These are phyloP conservation scores for Trametes punicea DNA, from an alignment of 768 basidiomycete species.

Conservation along the genomic window DNA sequence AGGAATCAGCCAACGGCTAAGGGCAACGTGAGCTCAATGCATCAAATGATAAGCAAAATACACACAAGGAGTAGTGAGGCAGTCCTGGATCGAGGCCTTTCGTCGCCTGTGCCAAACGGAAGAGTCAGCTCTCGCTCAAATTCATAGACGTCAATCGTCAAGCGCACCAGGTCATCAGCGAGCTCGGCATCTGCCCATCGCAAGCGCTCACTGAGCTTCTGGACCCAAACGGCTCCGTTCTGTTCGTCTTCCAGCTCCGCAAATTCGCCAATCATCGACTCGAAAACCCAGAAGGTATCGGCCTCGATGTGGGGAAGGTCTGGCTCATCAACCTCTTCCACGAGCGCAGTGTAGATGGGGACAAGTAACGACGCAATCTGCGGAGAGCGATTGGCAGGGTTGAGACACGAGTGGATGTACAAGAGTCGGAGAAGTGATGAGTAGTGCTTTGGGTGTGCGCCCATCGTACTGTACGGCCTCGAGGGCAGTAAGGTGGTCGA, in stretches of 20 bases:
- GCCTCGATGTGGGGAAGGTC: slow-evolving; percentile 70
- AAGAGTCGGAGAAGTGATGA: slow-evolving; percentile 66
- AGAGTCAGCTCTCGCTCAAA: background rate
- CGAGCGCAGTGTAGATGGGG: slow-evolving; percentile 61
- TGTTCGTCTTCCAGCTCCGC: slow-evolving; percentile 71
- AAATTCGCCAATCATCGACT: slow-evolving; percentile 69
- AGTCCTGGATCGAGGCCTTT: slow-evolving; percentile 67
- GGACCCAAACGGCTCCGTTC: slow-evolving; percentile 59
- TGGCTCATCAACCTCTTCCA: slow-evolving; percentile 57
- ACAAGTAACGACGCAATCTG: slow-evolving; percentile 68
- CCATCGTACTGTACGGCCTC: slow-evolving; percentile 41
- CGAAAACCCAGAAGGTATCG: slow-evolving; percentile 81
- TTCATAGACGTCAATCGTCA: background rate
- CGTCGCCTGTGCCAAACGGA: slow-evolving; percentile 40
- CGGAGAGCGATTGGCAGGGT: slow-evolving; percentile 67
- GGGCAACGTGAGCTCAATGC: background rate
- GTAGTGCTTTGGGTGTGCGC: slow-evolving; percentile 55
- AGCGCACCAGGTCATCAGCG: slow-evolving; percentile 52
- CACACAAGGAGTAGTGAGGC: slow-evolving; percentile 82
- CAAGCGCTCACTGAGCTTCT: slow-evolving; percentile 55
- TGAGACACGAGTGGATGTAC: slow-evolving; percentile 67
- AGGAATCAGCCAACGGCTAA: slow-evolving; percentile 73
- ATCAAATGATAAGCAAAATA: background rate
- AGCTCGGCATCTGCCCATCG: slow-evolving; percentile 64
- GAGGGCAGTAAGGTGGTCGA: slow-evolving; percentile 48